Conservation (phyloP, 106 monocot species). For the Alisma plantagoaquatica region DNA sequence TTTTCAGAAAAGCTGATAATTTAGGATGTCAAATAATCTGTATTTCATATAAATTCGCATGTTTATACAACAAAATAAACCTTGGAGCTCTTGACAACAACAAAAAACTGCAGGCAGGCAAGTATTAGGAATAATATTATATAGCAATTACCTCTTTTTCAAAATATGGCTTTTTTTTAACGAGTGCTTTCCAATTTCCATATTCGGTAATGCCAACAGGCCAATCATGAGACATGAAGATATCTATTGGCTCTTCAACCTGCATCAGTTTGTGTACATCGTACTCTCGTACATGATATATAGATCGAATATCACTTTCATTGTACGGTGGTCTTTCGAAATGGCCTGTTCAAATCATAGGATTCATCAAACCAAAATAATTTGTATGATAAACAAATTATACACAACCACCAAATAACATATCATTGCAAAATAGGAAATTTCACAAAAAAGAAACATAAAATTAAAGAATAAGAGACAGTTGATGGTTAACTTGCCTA, state of each 20-base stretch:
- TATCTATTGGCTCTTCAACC: slow-evolving; percentile 79
- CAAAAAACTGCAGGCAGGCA: too few relatives aligned
- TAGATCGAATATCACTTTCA: slow-evolving; percentile 62
- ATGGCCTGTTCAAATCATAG: slow-evolving; percentile 45
- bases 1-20: too few relatives aligned
- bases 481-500: slow-evolving; percentile 42
- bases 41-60: neutral
- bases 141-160: slow-evolving; percentile 57
- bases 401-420: too few relatives aligned
- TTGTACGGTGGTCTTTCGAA: slow-evolving; percentile 87
- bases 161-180: slow-evolving; percentile 47
- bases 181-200: slow-evolving; percentile 73
- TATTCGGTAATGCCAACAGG: slow-evolving; percentile 91
- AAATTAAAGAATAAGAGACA: neutral
- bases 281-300: slow-evolving; percentile 92
- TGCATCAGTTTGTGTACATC: slow-evolving; percentile 94
- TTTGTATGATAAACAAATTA: too few relatives aligned
- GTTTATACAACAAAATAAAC: neutral
- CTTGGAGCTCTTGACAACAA: too few relatives aligned
- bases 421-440: too few relatives aligned
- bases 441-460: slow-evolving; percentile 1
- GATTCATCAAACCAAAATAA: neutral
- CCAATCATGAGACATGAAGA: slow-evolving; percentile 99
- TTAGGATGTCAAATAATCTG: too few relatives aligned
- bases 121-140: too few relatives aligned